Conservation (phyloP, 768 basidiomycete genomes). For the Lanmaoa pseudosensibilis region DNA sequence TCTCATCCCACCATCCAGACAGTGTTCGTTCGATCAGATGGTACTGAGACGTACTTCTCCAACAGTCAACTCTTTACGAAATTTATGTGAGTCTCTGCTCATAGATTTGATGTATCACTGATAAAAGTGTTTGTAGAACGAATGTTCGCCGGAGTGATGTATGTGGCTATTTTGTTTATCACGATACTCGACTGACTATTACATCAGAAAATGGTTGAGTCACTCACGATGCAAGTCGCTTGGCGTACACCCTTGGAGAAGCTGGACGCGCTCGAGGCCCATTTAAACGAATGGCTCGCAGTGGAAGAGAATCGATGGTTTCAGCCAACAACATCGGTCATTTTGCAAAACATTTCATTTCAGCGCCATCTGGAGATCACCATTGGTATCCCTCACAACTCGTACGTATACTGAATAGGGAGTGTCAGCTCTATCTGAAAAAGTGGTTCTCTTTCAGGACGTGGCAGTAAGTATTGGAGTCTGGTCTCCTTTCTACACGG, state of each 20-base stretch:
- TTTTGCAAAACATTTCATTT: constrained; percentile 60
- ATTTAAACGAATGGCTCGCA: constrained; percentile 71
- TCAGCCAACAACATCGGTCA: constrained; percentile 63
- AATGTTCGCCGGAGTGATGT: constrained; percentile 75
- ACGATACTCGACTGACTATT: constrained; percentile 11
- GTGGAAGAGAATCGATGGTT: constrained; percentile 83
- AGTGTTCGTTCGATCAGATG: constrained; percentile 68
- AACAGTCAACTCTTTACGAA: constrained; percentile 74
- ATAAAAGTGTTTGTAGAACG: constrained; percentile 40
- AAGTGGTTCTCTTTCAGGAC: constrained; percentile 23
- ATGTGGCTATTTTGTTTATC: constrained; percentile 21
- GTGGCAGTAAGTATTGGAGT: constrained; percentile 33
- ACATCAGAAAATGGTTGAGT: constrained; percentile 64
- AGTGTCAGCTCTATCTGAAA: constrained; percentile 2
- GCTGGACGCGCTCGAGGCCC: constrained; percentile 65
- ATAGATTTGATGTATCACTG: not conserved
- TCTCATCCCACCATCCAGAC: constrained; percentile 41
- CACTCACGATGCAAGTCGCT: constrained; percentile 65
- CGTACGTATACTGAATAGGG: constrained; percentile 32
- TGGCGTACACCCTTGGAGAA: constrained; percentile 76
- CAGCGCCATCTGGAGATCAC: constrained; percentile 69
- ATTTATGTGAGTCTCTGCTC: constrained; percentile 56
- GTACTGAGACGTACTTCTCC: constrained; percentile 79
- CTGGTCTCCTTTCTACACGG: not conserved
- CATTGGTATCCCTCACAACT: constrained; percentile 59